phyloP scores from a whole-genome alignment of 495 filamentous ascomycete genomes.

The Neurospora sp. region DNA sequence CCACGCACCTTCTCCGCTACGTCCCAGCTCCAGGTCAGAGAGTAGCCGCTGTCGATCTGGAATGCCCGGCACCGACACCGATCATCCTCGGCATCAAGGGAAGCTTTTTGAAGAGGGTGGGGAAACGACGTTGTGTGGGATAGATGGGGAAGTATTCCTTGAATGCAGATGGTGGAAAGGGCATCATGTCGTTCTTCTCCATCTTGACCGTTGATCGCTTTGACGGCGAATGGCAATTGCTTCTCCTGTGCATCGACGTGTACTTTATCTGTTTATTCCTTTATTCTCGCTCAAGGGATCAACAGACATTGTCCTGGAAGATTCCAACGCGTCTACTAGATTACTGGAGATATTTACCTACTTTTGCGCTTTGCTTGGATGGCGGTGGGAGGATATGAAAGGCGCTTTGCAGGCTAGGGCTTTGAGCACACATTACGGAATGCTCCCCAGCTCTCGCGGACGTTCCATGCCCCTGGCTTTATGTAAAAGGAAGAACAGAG shows the following conservation, averaged over 20 bases:
- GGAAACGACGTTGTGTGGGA: neutral
- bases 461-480: neutral
- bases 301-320: neutral
- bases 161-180: neutral
- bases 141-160: too few relatives aligned
- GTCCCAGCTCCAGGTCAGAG: neutral
- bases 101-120: neutral
- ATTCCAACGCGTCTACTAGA: neutral
- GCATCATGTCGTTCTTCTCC: neutral
- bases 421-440: too few relatives aligned
- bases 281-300: neutral
- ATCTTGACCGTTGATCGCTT: neutral
- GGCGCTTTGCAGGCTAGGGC: neutral
- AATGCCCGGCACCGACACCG: neutral
- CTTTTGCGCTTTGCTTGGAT: neutral
- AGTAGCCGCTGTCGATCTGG: neutral
- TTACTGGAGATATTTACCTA: neutral
- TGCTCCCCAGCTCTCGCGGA: too few relatives aligned
- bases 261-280: neutral
- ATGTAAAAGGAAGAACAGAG: neutral
- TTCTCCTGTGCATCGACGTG: neutral
- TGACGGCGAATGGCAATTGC: neutral
- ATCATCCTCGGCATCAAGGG: too few relatives aligned
- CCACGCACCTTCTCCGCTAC: neutral
- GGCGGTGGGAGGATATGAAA: neutral